Percentiles rank a stretch among this genome's conserved stretches.
Conservation (phyloP, 305 asterid genomes). For the Solanum hybrid region DNA sequence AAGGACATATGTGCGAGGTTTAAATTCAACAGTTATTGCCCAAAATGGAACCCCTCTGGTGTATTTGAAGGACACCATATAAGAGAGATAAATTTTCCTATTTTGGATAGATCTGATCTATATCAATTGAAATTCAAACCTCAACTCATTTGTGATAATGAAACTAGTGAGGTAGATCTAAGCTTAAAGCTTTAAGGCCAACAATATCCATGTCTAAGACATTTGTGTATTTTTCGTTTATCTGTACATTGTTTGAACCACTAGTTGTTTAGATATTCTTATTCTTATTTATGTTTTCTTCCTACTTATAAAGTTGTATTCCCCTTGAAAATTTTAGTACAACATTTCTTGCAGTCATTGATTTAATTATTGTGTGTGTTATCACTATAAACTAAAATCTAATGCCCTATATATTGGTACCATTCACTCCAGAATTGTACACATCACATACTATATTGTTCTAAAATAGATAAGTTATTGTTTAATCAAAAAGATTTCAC, state of each 20-base stretch:
- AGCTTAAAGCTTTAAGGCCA: neutral
- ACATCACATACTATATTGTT: neutral
- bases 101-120: neutral
- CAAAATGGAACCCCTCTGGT: neutral
- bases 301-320: neutral
- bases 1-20: neutral
- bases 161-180: neutral
- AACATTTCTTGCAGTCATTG: neutral
- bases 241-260: no score
- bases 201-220: neutral
- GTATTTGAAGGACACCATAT: neutral
- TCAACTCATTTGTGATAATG: neutral
- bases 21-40: neutral
- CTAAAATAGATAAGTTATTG: neutral
- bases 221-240: neutral
- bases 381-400: neutral
- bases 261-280: neutral
- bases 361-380: neutral
- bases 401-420: neutral
- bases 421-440: neutral
- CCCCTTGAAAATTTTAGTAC: neutral
- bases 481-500: neutral
- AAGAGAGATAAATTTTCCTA: neutral
- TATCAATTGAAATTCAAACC: neutral
- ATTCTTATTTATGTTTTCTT: neutral